Evolutionary conservation across 257 asterid species (phyloP), one percentile per base, ranked within the genome.

Genomic region (Nemophila menziesii): DNA sequence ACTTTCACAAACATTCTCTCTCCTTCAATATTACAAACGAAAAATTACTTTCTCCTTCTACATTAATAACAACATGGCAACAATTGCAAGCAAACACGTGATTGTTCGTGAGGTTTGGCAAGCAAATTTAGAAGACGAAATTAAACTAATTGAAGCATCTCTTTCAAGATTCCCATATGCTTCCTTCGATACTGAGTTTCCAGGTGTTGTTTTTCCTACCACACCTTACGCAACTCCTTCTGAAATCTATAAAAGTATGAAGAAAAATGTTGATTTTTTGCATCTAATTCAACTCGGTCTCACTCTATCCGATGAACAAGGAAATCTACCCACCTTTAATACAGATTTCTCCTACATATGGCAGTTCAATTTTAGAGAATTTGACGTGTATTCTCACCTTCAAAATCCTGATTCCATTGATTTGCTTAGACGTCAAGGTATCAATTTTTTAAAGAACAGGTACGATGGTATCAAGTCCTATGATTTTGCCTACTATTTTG

Each of bases 361-460:
- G 76, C 66, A 72, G 14, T 68, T 72, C 46, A 72, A 68, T 5
- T 68, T 68, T 12, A 8, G 44, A 0, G 77, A 48, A 4, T 73
- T 73, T 15, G 71, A 73, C 16, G 33, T 12, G 4, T 36, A 40
- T 0, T 16, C 5, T 0, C 55, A 73, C 21, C 51, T 17, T 4
- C 61, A 56, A 3, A 54, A 66, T 17, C 60, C 39, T 0, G 43
- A 17, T 0, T 56, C 81, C 5, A 46, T 73, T 1, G 12, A 20
- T 1, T 18, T 57, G 8, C 40, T 57, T 18, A 46, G 11, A 21
- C 2, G 3, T 0, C 69, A 57, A 5, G 66, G 69, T 0, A 54
- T 66, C 0, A 47, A 67, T 17, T 53, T 67, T 5, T 5, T 6
- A 2, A 43, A 27, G 23, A 61, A 57, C 19, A 22, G 18, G 24